A percentile compares a stretch with the other conserved stretches of the same genome.
Evolutionary conservation across 2,329 filamentous ascomycete species (phyloP).

Genomic region (Colletotrichum sublineola): DNA sequence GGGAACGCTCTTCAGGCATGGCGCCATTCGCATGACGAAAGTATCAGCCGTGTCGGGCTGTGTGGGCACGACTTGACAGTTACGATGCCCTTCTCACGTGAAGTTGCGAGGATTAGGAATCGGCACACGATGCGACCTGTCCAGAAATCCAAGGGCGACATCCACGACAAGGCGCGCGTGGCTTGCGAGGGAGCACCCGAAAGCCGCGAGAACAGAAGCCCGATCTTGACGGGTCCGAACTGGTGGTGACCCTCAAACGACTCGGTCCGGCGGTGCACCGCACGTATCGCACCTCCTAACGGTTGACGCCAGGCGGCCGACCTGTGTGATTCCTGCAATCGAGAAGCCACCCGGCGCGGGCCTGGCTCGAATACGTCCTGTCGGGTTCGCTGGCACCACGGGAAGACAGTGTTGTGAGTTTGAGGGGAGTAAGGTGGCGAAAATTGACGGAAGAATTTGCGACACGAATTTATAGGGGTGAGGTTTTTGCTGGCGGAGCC

Average conservation of each 20-base stretch:
- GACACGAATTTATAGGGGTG: neutral
- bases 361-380: neutral
- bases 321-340: neutral
- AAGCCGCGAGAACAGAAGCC: neutral
- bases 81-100: neutral
- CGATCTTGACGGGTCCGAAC: neutral
- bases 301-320: neutral
- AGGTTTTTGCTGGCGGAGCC: constrained; percentile 17
- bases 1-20: neutral
- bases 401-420: neutral
- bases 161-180: neutral
- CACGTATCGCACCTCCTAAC: neutral
- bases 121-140: neutral
- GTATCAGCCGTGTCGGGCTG: neutral
- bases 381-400: neutral
- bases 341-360: no score
- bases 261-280: neutral
- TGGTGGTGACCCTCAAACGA: no score
- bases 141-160: neutral
- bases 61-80: neutral
- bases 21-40: neutral
- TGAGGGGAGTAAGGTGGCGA: rapidly evolving
- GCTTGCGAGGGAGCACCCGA: neutral
- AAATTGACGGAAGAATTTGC: neutral
- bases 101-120: neutral